phyloP scores from a whole-genome alignment of 345 rosid species.

The Populus ilicifolia region DNA sequence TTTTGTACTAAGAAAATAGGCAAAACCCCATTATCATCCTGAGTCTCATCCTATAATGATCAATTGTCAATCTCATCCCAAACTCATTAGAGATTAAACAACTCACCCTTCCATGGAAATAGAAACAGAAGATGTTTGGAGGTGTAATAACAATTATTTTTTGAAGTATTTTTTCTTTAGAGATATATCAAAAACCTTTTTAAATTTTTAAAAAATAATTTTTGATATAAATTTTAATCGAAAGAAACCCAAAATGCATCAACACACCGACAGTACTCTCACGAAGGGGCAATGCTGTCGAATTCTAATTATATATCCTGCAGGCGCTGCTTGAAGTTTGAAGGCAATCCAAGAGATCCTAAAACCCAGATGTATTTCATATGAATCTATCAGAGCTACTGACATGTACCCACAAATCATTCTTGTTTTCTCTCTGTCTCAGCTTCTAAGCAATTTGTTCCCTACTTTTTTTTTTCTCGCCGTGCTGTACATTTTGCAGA shows the following conservation, averaged over 20 bases:
- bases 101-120: background rate
- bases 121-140: no score
- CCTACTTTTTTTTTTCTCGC: background rate
- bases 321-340: background rate
- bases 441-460: background rate
- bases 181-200: no score
- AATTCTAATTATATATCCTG: background rate
- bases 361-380: background rate
- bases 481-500: background rate
- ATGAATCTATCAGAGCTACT: background rate
- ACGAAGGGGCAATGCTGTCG: no score
- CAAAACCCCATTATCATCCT: background rate
- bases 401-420: background rate
- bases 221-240: no score
- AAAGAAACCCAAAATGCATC: no score
- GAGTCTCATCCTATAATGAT: no score
- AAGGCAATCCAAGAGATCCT: background rate
- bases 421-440: background rate
- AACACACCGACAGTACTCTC: no score
- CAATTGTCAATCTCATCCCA: background rate
- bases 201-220: no score
- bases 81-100: no score
- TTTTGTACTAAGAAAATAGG: background rate
- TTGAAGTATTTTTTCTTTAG: no score
- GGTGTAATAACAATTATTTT: accelerated